phyloP scores from a whole-genome alignment of 495 filamentous ascomycete genomes.

The Cercophora sp. region DNA sequence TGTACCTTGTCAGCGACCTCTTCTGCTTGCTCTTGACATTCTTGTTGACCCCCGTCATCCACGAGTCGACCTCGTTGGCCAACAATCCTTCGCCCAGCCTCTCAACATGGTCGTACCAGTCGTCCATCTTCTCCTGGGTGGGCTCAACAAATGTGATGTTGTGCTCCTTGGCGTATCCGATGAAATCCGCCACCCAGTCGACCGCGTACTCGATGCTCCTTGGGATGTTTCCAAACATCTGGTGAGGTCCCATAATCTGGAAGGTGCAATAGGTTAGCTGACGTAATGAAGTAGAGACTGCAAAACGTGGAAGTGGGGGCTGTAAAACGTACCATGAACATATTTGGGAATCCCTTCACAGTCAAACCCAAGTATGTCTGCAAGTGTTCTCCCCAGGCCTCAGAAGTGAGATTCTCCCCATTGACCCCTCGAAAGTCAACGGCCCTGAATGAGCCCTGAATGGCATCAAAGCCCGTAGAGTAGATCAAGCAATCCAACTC shows the following conservation, averaged over 20 bases:
- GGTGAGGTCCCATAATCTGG: conserved; percentile 43
- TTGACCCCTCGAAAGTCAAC: conserved; percentile 46
- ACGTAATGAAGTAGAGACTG: too few relatives aligned
- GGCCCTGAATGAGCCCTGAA: conserved; percentile 48
- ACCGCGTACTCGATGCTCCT: conserved; percentile 46
- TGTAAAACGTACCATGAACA: too few relatives aligned
- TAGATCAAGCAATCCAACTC: conserved; percentile 52
- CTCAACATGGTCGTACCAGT: conserved; percentile 42
- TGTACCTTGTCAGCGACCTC: conserved; percentile 33
- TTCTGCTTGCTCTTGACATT: conserved; percentile 35
- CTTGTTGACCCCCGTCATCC: conserved; percentile 41
- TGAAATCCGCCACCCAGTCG: conserved; percentile 48
- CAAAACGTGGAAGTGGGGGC: too few relatives aligned
- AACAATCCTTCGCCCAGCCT: conserved; percentile 25
- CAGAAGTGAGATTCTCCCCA: conserved; percentile 36
- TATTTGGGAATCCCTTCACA: conserved; percentile 50
- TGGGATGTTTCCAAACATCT: conserved; percentile 47
- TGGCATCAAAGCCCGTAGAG: conserved; percentile 55
- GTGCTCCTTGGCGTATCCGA: conserved; percentile 38
- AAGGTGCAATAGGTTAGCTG: background rate
- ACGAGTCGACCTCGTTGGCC: conserved; percentile 36
- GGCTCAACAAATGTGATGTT: conserved; percentile 41
- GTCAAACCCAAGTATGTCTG: conserved; percentile 48
- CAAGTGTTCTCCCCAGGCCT: conserved; percentile 46
- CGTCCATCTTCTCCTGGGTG: conserved; percentile 41